Base-by-base conservation (phyloP, 2,329 filamentous ascomycete genomes). In the Thielaviopsis musarum region DNA sequence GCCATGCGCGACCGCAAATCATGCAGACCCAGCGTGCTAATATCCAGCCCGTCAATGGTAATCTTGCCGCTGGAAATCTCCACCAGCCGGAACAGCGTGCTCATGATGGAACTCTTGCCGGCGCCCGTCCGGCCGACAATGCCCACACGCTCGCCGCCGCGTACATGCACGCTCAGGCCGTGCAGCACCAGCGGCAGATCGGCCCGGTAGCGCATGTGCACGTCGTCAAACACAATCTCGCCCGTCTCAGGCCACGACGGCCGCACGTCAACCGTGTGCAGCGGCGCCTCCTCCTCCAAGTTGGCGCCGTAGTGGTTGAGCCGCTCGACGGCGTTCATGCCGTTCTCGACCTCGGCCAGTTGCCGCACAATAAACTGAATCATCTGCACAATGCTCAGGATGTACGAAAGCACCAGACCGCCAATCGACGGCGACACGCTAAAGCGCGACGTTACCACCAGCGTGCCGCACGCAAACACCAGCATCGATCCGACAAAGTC, bases 321-420 rank as follows among this genome's bases (percentile, higher is more conserved):
- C 56, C 93, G 85, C 72, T 97, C 91, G 0, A 94, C 93, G 0
- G 91, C 85, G 69, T 96, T 97, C 91, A 97, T 97, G 68, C 91
- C 89, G 72, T 96, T 97, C 71, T 97, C 91, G 9, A 97, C 89
- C 70, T 96, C 91, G 26, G 91, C 91, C 7, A 96, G 77, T 71
- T 97, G 91, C 19, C 93, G 82, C 19, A 97, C 88, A 0, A 89
- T 91, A 70, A 96, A 96, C 68, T 96, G 91, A 64, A 97, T 85
- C 86, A 96, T 90, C 70, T 94, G 88, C 19, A 95, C 90, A 66
- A 96, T 95, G 15, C 85, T 81, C 19, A 98, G 78, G 67, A 97
- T 95, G 70, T 97, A 97, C 54, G 87, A 93, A 22, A 98, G 77
- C 0, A 97, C 90, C 48, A 97, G 75, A 21, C 93, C 93, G 53